Base-by-base conservation (phyloP, 2,329 filamentous ascomycete species). In the Claviceps cyperi region DNA sequence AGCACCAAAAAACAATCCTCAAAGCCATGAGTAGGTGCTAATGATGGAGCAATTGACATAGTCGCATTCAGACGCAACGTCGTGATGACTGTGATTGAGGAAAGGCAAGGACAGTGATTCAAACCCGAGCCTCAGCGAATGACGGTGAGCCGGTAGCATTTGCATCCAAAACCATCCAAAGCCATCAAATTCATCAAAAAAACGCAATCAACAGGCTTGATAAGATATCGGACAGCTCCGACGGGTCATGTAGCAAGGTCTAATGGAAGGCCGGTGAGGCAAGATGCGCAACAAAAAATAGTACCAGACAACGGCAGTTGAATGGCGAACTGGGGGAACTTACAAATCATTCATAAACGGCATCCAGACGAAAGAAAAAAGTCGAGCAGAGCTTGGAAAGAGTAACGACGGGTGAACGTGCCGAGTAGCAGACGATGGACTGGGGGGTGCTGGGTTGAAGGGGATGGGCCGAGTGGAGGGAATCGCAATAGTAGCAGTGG, bases 311-410 rank as follows among this genome's bases (percentile, higher is more conserved):
- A n/a, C 21, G 37, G 21, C 46, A 35, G 24, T 13, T n/a, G 13
- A 19, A 44, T 14, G 24, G 43, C 51, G 55, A 60, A 57, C 48
- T 52, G 46, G 57, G 55, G 56, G 52, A 53, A 75, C 72, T 71
- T 67, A 75, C 72, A 69, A 71, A 66, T 72, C 70, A 75, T 73
- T 63, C 69, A 72, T 63, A 59, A 63, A 68, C 60, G 62, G 62
- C 62, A 59, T 58, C 60, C 63, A 68, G 64, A 64, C 63, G 66
- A 61, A 61, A 59, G 52, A 51, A 48, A 52, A 53, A 60, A 60
- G 49, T 56, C 55, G 53, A 57, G 52, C 50, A 24, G 51, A 54
- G 52, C 55, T 32, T 40, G 14, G 7, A 46, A 28, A 37, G 13
- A 37, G 24, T 35, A 46, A 19, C 17, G 37, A 24, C 43, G 38